These are phyloP conservation scores for Liriodendron chinense DNA, from an alignment of 164 flowering plant species.

Conservation along the genomic window DNA sequence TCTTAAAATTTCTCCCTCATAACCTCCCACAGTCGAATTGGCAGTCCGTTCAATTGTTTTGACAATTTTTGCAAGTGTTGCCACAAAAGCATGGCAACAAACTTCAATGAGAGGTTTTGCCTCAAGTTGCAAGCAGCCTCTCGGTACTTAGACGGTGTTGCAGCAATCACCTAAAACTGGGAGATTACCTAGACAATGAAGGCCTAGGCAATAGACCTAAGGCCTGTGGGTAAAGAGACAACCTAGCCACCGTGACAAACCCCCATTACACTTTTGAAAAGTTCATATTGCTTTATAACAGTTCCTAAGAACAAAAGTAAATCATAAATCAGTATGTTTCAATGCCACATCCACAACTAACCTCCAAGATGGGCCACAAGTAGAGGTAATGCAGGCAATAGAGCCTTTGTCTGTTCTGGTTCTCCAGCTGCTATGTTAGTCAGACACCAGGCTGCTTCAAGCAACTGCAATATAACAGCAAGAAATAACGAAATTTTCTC, in stretches of 20 bases:
- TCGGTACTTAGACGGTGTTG: too few species aligned
- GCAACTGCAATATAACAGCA: conserved; percentile 51
- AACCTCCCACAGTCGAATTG: too few species aligned
- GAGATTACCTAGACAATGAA: too few species aligned
- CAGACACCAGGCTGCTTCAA: conserved; percentile 97
- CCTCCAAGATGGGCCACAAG: conserved; percentile 98
- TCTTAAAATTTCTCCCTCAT: too few species aligned
- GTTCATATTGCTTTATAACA: not conserved
- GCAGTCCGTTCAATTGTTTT: too few species aligned
- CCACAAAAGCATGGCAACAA: too few species aligned
- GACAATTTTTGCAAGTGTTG: too few species aligned
- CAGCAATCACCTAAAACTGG: too few species aligned
- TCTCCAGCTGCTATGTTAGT: conserved; percentile 97
- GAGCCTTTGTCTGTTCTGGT: conserved; percentile 84
- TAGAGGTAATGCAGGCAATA: conserved; percentile 89
- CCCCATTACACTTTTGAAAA: not conserved
- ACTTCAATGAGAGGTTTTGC: too few species aligned
- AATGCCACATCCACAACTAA: conserved; percentile 19
- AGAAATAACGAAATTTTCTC: not conserved
- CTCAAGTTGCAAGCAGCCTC: too few species aligned
- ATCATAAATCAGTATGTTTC: not conserved
- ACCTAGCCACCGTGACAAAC: not conserved
- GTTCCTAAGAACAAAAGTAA: not conserved
- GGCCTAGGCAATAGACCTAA: too few species aligned
- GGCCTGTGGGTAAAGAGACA: too few species aligned